A percentile compares a stretch with the other conserved stretches of the same genome.
phyloP scores from a whole-genome alignment of 176 grass and related monocot genomes.

The Aegilops tauschii region DNA sequence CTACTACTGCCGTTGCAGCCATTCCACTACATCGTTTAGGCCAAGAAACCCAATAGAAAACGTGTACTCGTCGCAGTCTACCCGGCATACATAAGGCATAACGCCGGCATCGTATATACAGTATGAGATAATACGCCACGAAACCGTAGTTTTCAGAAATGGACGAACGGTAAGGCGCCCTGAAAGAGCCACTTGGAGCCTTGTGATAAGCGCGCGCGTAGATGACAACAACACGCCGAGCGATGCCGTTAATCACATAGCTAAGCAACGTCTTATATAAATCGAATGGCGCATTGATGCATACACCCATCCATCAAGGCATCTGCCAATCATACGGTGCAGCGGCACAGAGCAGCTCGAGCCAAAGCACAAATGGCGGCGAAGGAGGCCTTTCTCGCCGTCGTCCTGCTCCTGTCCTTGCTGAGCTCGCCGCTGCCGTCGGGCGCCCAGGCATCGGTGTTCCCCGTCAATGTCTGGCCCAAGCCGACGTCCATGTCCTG shows the following conservation, averaged over 20 bases:
- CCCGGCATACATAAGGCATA: neutral
- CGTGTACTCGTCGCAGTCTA: neutral
- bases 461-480: constrained; percentile 85
- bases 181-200: constrained; percentile 32
- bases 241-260: neutral
- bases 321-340: constrained; percentile 11
- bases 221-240: neutral
- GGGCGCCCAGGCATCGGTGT: neutral
- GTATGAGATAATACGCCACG: neutral
- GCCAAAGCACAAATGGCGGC: constrained; percentile 6
- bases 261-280: neutral
- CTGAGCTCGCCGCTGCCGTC: constrained; percentile 2
- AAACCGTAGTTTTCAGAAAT: neutral
- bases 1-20: neutral
- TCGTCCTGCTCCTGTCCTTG: constrained; percentile 5
- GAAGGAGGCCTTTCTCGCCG: neutral
- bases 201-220: neutral
- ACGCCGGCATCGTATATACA: constrained; percentile 5
- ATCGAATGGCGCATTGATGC: neutral
- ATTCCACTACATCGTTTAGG: neutral
- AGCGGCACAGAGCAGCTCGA: neutral
- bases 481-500: constrained; percentile 79
- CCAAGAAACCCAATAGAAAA: neutral
- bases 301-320: neutral
- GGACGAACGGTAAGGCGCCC: neutral